Percentiles rank a stretch among this genome's conserved stretches.
Conservation (phyloP, 176 grass and related monocot species). For the Melocanna baccifera region DNA sequence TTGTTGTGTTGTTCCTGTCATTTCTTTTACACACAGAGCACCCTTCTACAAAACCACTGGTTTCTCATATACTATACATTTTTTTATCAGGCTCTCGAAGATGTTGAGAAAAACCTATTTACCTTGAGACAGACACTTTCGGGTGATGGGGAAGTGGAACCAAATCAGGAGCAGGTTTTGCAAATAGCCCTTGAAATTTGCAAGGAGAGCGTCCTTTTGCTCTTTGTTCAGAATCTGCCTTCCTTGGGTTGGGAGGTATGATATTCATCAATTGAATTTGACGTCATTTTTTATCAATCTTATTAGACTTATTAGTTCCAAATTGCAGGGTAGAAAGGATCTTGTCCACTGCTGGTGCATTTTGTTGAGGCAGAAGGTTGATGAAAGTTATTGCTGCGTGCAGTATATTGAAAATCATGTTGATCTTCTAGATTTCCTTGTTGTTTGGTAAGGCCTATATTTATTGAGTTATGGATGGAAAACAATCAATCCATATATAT, state of each 20-base stretch:
- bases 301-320: slow-evolving; percentile 18
- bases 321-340: slow-evolving; percentile 88
- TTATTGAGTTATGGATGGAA: slow-evolving; percentile 17
- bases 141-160: slow-evolving; percentile 89
- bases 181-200: slow-evolving; percentile 91
- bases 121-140: slow-evolving; percentile 70
- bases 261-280: slow-evolving; percentile 4
- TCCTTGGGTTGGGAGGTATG: slow-evolving; percentile 93
- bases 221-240: slow-evolving; percentile 91
- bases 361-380: slow-evolving; percentile 85
- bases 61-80: slow-evolving; percentile 9
- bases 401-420: slow-evolving; percentile 89
- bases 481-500: neutral
- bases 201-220: slow-evolving; percentile 75
- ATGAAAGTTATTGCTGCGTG: slow-evolving; percentile 66
- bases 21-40: neutral
- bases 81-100: slow-evolving; percentile 74
- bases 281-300: neutral
- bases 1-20: neutral
- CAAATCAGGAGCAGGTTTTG: slow-evolving; percentile 79
- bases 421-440: slow-evolving; percentile 95
- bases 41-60: neutral
- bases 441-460: slow-evolving; percentile 73
- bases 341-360: slow-evolving; percentile 86
- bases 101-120: slow-evolving; percentile 77